phyloP scores from a whole-genome alignment of 805 yeast genomes.

The Ogataea methylovora region DNA sequence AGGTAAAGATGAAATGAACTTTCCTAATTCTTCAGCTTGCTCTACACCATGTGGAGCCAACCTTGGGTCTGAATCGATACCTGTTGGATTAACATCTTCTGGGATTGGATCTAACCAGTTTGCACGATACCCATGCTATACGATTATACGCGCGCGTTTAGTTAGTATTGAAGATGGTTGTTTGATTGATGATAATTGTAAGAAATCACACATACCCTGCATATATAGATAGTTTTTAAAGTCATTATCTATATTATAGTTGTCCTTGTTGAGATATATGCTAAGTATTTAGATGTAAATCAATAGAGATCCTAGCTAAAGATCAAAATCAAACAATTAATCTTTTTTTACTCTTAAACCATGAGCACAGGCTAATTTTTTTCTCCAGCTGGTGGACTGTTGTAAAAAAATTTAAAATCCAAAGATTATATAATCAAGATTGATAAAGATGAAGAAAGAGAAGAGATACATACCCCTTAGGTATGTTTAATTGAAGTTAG shows the following conservation, averaged over 20 bases:
- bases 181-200: no score
- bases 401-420: no score
- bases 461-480: no score
- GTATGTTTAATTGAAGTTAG: no score
- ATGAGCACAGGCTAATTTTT: no score
- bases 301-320: no score
- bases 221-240: conserved; percentile 55
- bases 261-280: not conserved
- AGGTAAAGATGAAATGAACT: conserved; percentile 37
- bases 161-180: not conserved
- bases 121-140: conserved; percentile 76
- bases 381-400: no score
- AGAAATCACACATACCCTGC: conserved; percentile 31
- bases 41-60: conserved; percentile 82
- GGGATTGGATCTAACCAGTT: conserved; percentile 73
- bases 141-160: not conserved
- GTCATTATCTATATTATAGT: conserved; percentile 26
- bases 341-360: no score
- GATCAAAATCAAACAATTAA: no score
- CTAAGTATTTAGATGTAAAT: not conserved
- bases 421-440: no score
- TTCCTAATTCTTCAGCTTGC: conserved; percentile 78
- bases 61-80: conserved; percentile 83
- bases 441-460: no score
- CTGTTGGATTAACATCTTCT: conserved; percentile 77